A percentile compares a stretch with the other conserved stretches of the same genome.
These are phyloP conservation scores for Alnus glutinosa DNA, from an alignment of 306 rosid species.

Conservation along the genomic window DNA sequence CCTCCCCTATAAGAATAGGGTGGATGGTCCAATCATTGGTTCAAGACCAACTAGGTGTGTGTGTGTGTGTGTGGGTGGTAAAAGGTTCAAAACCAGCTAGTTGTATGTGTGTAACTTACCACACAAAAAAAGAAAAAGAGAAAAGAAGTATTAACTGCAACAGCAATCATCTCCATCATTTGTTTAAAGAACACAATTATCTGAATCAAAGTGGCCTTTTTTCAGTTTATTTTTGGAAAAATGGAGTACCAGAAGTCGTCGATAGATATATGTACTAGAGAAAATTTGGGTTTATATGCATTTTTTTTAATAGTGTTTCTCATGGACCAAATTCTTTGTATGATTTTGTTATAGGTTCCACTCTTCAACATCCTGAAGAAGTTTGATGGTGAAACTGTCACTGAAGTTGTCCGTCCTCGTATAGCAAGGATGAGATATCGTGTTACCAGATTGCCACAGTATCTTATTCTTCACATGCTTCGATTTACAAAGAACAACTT, in stretches of 20 bases:
- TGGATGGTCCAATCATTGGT: background rate
- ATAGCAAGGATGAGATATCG: conserved; percentile 89
- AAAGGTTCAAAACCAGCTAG: too few relatives aligned
- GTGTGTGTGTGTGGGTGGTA: background rate
- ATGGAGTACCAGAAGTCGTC: background rate
- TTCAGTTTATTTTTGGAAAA: background rate
- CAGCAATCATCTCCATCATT: conserved; percentile 1
- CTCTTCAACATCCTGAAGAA: conserved; percentile 92
- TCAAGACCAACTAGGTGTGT: background rate
- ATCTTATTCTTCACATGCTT: conserved; percentile 87
- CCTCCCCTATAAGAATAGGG: background rate
- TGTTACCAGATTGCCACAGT: conserved; percentile 81
- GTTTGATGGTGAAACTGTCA: conserved; percentile 90
- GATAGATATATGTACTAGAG: background rate
- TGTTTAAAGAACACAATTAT: background rate
- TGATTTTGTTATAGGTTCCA: conserved; percentile 64
- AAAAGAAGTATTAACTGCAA: background rate
- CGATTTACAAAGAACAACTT: conserved; percentile 95
- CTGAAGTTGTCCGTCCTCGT: conserved; percentile 94
- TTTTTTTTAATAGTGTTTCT: conserved; percentile 9
- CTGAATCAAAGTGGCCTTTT: background rate
- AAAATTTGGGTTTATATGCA: background rate
- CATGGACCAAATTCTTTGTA: conserved; percentile 8
- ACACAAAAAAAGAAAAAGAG: background rate
- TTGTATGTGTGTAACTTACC: background rate